Base-by-base conservation (phyloP, 2,329 filamentous ascomycete genomes). In the Didymella arachidicola region DNA sequence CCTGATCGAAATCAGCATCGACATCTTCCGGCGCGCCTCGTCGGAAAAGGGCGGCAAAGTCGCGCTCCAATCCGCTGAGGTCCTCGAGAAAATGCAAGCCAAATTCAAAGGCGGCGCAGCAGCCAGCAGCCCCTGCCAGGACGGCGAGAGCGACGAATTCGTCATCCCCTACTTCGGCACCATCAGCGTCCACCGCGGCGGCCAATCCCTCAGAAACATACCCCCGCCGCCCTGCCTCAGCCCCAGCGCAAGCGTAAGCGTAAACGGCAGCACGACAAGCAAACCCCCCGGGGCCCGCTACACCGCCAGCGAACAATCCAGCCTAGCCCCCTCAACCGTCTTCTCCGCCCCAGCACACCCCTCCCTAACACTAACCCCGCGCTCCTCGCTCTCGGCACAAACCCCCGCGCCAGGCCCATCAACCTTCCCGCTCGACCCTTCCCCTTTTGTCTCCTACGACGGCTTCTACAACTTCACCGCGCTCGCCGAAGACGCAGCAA, bases 91-190 rank as follows among this genome's bases (percentile, higher is more conserved):
- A 52, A 75, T 79, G 70, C 64, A 75, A 43, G 53, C 53, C 34
- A 75, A 75, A 27, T 71, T 70, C 59, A 72, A 67, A 29, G 53
- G 22, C 11, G 41, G 32, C 1, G 30, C n/a, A 2, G 0, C 60
- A 27, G 34, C 42, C 43, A 52, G 52, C 30, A 32, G 32, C 2
- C 26, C 30, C 11, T 57, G 47, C 32, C 34, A 45, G 7, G 59
- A 61, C 10, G 52, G 57, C 5, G 57, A 63, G 2, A 68, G 65
- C 46, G 30, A 44, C 8, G 67, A 73, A 16, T 72, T 79, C 26
- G 72, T 77, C 2, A 79, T 79, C 32, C 77, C 77, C 0, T 79
- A 78, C 64, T 79, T 79, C 42, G 77, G 77, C 30, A 78, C 77
- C n/a, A 76, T 79, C 12, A 72, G 73, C 1, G 72, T 79, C 44